These are phyloP conservation scores for Talaromyces sp. DNA, from an alignment of 2,329 filamentous ascomycete species.

Conservation along the genomic window DNA sequence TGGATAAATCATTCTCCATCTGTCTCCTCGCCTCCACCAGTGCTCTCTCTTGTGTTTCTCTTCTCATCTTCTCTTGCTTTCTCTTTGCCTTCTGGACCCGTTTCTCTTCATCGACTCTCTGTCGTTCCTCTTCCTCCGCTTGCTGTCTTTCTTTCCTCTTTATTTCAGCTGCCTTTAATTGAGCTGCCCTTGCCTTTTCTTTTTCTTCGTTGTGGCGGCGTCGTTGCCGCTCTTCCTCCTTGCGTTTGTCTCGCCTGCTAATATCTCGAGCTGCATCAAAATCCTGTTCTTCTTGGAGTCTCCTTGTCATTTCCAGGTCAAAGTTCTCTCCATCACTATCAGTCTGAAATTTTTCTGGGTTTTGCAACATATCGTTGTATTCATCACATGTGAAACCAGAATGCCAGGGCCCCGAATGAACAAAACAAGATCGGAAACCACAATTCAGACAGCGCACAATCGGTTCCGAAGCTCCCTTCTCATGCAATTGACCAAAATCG, in stretches of 20 bases:
- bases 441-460: neutral
- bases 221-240: neutral
- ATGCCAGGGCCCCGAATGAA: neutral
- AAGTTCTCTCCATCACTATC: neutral
- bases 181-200: neutral
- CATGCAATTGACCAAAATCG: neutral
- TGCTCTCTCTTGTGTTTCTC: neutral
- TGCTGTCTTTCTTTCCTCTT: neutral
- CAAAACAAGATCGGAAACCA: neutral
- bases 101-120: neutral
- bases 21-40: neutral
- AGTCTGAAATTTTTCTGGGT: neutral
- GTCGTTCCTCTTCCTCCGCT: neutral
- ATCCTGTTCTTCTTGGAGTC: neutral
- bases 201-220: neutral
- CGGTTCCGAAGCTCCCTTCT: neutral
- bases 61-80: neutral
- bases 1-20: neutral
- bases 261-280: neutral
- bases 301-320: neutral
- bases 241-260: neutral
- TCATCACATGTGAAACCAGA: neutral
- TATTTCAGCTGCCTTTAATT: neutral
- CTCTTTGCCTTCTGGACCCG: neutral
- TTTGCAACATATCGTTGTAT: neutral